Evolutionary conservation across 2,329 filamentous ascomycete genomes (phyloP).

Genomic region (Penicillium sp.): DNA sequence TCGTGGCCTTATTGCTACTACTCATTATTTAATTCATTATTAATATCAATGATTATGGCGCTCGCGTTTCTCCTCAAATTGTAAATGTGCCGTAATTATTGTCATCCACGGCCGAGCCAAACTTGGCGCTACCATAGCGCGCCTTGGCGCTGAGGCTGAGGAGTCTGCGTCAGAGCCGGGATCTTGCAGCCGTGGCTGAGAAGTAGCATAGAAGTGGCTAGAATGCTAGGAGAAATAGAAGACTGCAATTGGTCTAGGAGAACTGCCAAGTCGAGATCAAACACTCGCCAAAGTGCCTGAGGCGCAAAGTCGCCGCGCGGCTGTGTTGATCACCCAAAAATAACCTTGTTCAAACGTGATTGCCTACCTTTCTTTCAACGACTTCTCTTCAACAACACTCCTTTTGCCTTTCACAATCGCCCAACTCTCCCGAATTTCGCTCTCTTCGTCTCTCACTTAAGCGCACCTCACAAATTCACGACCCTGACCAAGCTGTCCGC

Average conservation of each 20-base stretch:
- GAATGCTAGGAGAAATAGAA: not conserved
- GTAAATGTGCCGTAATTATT: not conserved
- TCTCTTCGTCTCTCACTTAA: not conserved
- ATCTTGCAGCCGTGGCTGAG: not conserved
- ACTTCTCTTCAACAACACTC: conserved; percentile 3
- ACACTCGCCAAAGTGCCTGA: not conserved
- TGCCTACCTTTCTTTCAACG: conserved; percentile 14
- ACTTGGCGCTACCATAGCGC: not conserved
- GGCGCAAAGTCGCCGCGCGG: conserved; percentile 19
- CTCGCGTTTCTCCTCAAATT: not conserved
- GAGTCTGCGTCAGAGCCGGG: not conserved
- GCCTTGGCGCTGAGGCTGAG: conserved; percentile 10
- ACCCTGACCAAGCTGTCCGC: conserved; percentile 2
- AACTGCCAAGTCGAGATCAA: not conserved
- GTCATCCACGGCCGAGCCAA: not conserved
- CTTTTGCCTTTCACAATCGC: not conserved
- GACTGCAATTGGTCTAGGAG: not conserved
- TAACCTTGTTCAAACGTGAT: conserved; percentile 21
- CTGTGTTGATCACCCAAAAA: conserved; percentile 27
- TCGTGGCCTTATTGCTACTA: conserved; percentile 14
- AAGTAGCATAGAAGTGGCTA: not conserved
- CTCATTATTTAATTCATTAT: conserved; percentile 18
- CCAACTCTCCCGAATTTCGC: not conserved
- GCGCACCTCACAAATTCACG: conserved; percentile 1
- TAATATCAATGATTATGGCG: conserved; percentile 23